Base-by-base conservation (phyloP, 192 early-diverging fungal genomes). In the Coemansia sp. region DNA sequence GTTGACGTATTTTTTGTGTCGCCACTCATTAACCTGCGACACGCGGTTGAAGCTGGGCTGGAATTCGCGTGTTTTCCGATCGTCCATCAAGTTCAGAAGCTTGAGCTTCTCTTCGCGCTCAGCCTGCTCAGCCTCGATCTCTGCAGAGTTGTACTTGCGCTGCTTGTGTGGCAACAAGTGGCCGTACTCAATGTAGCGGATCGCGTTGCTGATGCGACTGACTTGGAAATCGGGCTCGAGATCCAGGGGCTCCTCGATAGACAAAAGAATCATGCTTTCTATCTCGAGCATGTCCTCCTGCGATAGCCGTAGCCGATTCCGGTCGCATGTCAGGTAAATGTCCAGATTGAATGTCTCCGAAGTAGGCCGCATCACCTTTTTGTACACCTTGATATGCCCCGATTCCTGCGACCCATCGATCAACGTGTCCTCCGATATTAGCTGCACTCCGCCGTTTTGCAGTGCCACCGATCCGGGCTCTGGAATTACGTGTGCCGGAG, bases 31-130 rank as follows among this genome's bases (percentile, higher is more conserved):
- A 46, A 88, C 72, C 62, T 82, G 83, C 15, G 85, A 78, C 8
- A 88, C 75, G 20, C 82, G 81, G 30, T 65, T 80, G 68, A 88
- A 88, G 60, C 81, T 85, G 14, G 79, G 86, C 60, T 86, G 80
- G 36, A 88, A 88, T 29, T 78, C 77, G 55, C 60, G 70, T 10
- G 19, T 44, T 17, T 49, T 60, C 10, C 65, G 52, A 22, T 84
- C 75, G 60, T 88, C 85, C 85, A 86, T 86, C 42, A 85, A 58
- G 18, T 80, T 78, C 78, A 88, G 78, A 42, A 86, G 58, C 58
- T 81, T 83, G 48, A 78, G 75, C 42, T 83, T 82, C 57, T 88
- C 86, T 27, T 78, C 75, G 67, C 80, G 85, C 47, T 82, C 80
- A 13, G 81, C 80, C 20, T 81, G 69, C 50, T 86, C 83, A 7